Evolutionary conservation across 192 early-diverging fungal genomes (phyloP).

Genomic region (Chytriomyces sp.): DNA sequence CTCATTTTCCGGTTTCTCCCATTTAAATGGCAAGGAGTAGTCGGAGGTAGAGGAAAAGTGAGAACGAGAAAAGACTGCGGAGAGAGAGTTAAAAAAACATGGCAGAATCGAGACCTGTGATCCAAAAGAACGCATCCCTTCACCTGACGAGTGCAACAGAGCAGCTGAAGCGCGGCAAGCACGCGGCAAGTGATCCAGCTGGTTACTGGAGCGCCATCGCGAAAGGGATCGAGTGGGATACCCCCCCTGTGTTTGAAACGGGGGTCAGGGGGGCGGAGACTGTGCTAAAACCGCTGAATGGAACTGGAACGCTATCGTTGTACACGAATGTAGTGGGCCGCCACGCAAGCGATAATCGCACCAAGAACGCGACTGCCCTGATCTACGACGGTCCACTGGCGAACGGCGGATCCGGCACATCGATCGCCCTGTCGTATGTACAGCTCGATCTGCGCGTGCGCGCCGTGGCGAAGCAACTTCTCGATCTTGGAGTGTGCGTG

Average conservation of each 20-base stretch:
- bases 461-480: slow-evolving; percentile 63
- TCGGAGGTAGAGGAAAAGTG: no score
- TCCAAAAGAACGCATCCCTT: no score
- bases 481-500: slow-evolving; percentile 58
- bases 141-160: not conserved
- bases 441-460: slow-evolving; percentile 16
- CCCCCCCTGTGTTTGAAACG: slow-evolving; percentile 32
- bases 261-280: slow-evolving; percentile 28
- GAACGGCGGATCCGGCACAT: not conserved
- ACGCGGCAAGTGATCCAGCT: slow-evolving; percentile 49
- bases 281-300: slow-evolving; percentile 53
- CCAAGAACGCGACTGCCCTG: not conserved
- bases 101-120: no score
- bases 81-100: no score
- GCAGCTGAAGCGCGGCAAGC: slow-evolving; percentile 34
- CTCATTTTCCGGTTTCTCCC: no score
- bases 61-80: no score
- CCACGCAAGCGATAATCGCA: slow-evolving; percentile 60
- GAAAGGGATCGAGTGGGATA: slow-evolving; percentile 51
- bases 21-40: no score
- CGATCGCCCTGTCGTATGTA: not conserved
- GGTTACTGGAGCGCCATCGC: slow-evolving; percentile 56
- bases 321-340: slow-evolving; percentile 82
- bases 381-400: slow-evolving; percentile 17
- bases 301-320: slow-evolving; percentile 75